Base-by-base conservation (phyloP, 176 grass and related monocot genomes). In the Tuctoria greenei region DNA sequence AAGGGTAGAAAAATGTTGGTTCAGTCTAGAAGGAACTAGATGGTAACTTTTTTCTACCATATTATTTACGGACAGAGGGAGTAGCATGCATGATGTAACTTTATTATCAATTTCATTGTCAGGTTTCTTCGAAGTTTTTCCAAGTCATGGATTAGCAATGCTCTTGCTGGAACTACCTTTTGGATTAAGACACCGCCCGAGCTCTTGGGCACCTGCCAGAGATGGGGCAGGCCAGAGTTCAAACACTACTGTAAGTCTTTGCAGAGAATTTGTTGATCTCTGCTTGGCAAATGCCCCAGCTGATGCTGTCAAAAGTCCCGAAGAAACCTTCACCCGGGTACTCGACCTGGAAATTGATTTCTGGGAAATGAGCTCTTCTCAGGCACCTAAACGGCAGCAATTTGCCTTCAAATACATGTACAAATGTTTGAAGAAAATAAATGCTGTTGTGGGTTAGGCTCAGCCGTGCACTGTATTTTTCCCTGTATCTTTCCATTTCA, bases 321-420 rank as follows among this genome's bases (percentile, higher is more conserved):
- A 93, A 89, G 86, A 91, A 41, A 86, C 85, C 35, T 93, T 92
- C 73, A 31, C 86, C 60, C 44, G 50, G 59, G 88, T 97, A 39
- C 88, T 92, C 28, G 72, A 91, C 40, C 86, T 91, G 79, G 95
- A 97, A 76, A 58, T 90, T 64, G 77, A 83, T 45, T 97, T 93
- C 85, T 97, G 95, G 95, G 88, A 92, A 75, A 93, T 92, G 90
- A 97, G 86, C 82, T 81, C 68, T 64, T 69, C 55, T 69, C 63
- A 18, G 46, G 74, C n/a, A n/a, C 54, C 16, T 83, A 43, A 79
- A 6, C 1, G 4, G 11, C 38, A 34, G 12, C 44, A 1, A 6
- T 2, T 34, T 69, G 40, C 20, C 17, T 41, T 6, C 1, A 16
- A 49, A 4, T 66, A 17, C 24, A 65, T 57, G 45, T 45, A 5